Conservation (phyloP, 192 early-diverging fungal species). For the Rhizophagus clarus region DNA sequence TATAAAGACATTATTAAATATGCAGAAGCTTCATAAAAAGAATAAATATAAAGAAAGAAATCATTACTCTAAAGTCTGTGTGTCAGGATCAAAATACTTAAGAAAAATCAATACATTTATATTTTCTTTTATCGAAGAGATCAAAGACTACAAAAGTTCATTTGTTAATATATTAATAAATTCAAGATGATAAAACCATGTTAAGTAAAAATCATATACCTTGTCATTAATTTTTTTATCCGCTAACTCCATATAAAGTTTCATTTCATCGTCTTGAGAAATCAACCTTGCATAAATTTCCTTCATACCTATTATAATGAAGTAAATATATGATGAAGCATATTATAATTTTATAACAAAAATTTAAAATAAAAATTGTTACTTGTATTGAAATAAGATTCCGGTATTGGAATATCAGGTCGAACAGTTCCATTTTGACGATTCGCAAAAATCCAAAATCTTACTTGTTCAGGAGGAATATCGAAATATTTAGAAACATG, state of each 20-base stretch:
- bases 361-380: conserved; percentile 36
- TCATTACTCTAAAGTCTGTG: conserved; percentile 63
- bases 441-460: conserved; percentile 85
- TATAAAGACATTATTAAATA: not conserved
- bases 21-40: not conserved
- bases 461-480: conserved; percentile 55
- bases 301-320: conserved; percentile 40
- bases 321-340: too few species aligned
- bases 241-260: conserved; percentile 42
- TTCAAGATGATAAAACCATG: not conserved
- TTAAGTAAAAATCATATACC: conserved; percentile 34
- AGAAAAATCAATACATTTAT: conserved; percentile 71
- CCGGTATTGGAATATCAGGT: conserved; percentile 69
- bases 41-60: conserved; percentile 25
- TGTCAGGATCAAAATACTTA: conserved; percentile 79
- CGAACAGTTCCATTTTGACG: conserved; percentile 92
- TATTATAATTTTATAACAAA: too few species aligned
- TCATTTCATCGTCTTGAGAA: conserved; percentile 37
- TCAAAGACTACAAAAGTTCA: not conserved
- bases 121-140: conserved; percentile 19
- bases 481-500: conserved; percentile 50
- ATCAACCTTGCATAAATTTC: conserved; percentile 38
- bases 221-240: conserved; percentile 38
- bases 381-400: conserved; percentile 49
- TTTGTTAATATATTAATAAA: not conserved